phyloP scores from a whole-genome alignment of 305 asterid species.

The Fraxinus velutina region DNA sequence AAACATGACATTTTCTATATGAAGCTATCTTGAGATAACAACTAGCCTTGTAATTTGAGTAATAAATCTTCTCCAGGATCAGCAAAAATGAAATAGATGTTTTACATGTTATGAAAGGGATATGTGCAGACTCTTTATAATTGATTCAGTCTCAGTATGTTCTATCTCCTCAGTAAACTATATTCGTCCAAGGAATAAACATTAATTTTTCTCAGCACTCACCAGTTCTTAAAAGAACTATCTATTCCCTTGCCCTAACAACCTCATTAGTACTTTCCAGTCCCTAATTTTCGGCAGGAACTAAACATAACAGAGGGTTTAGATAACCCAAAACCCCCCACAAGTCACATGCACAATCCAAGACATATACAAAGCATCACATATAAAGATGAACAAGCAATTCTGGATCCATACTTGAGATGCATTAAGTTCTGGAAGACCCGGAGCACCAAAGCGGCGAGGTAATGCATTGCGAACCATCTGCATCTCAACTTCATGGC shows the following conservation, averaged over 20 bases:
- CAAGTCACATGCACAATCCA: slow-evolving; percentile 1
- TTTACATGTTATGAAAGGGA: background rate
- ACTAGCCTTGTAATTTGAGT: slow-evolving; percentile 2
- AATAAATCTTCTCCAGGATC: background rate
- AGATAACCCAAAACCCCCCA: slow-evolving; percentile 1
- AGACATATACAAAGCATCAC: background rate
- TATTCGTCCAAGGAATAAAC: background rate
- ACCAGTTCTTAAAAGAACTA: background rate
- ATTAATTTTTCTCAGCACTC: background rate
- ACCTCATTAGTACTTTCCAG: slow-evolving; percentile 1
- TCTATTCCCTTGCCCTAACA: background rate
- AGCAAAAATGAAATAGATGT: background rate
- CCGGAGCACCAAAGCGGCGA: slow-evolving; percentile 98
- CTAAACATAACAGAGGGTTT: background rate
- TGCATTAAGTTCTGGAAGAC: slow-evolving; percentile 98
- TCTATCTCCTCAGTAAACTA: background rate
- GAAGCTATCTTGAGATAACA: background rate
- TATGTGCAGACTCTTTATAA: background rate
- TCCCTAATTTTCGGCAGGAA: slow-evolving; percentile 13
- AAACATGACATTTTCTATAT: background rate
- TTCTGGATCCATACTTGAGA: slow-evolving; percentile 63
- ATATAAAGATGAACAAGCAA: slow-evolving; percentile 11
- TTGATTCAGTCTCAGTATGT: background rate
- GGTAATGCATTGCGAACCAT: slow-evolving; percentile 95
- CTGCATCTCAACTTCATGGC: slow-evolving; percentile 99